A percentile compares a stretch with the other conserved stretches of the same genome.
Conservation (phyloP, 495 filamentous ascomycete species). For the Aspergillus egyptiacus region DNA sequence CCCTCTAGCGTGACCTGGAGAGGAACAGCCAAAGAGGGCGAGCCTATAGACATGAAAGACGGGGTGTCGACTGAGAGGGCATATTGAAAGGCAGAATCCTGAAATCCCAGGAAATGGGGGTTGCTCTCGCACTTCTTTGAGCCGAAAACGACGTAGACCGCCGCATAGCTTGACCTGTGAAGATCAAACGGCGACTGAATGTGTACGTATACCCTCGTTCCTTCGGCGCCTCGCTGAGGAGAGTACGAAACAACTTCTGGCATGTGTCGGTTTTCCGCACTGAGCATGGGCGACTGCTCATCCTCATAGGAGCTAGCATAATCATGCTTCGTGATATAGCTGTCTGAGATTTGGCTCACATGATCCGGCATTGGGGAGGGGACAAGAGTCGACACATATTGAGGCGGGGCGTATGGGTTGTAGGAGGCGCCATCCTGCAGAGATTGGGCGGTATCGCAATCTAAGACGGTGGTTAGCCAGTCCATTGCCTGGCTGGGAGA, state of each 20-base stretch:
- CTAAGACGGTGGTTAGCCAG: constrained; percentile 20
- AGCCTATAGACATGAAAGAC: constrained; percentile 59
- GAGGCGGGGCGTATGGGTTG: constrained; percentile 37
- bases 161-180: constrained; percentile 48
- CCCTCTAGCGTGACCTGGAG: constrained; percentile 67
- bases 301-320: constrained; percentile 45
- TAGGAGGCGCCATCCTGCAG: constrained; percentile 43
- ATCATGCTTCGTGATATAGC: constrained; percentile 36
- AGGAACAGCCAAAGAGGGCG: constrained; percentile 61
- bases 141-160: constrained; percentile 69
- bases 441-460: constrained; percentile 41
- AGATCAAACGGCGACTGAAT: constrained; percentile 69
- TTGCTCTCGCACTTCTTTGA: constrained; percentile 58
- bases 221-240: constrained; percentile 60
- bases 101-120: constrained; percentile 54
- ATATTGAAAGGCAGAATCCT: constrained; percentile 59
- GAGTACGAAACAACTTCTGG: constrained; percentile 61
- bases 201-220: constrained; percentile 64
- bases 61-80: constrained; percentile 69
- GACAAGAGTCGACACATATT: constrained; percentile 42
- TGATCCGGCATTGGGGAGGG: constrained; percentile 44
- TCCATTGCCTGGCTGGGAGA: background rate
- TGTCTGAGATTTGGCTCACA: constrained; percentile 41
- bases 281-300: constrained; percentile 35
- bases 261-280: constrained; percentile 25